phyloP scores from a whole-genome alignment of 2,329 filamentous ascomycete species.

The Apiospora sp. region DNA sequence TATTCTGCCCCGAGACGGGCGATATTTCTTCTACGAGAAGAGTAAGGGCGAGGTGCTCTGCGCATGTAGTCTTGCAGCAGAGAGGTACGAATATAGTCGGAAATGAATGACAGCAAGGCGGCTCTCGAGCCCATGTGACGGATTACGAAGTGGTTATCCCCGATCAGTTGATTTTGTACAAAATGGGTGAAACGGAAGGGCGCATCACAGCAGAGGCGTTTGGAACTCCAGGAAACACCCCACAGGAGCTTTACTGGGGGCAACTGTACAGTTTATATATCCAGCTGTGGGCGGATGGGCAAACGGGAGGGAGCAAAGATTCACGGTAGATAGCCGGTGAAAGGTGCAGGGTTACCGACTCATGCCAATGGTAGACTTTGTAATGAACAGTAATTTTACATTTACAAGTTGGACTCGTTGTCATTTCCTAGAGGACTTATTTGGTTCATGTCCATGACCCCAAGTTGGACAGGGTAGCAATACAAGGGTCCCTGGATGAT shows the following conservation, averaged over 20 bases:
- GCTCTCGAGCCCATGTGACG: constrained; percentile 5
- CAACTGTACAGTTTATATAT: constrained; percentile 20
- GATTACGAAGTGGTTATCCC: constrained; percentile 18
- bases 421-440: background rate
- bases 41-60: background rate
- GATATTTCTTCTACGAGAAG: background rate
- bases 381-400: constrained; percentile 20
- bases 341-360: background rate
- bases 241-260: background rate
- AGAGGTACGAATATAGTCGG: constrained; percentile 14
- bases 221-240: constrained; percentile 1
- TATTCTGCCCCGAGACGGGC: background rate
- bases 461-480: too few species aligned
- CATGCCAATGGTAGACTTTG: constrained; percentile 15
- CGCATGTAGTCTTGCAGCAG: background rate
- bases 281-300: background rate
- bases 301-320: background rate
- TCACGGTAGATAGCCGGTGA: background rate
- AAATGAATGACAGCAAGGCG: constrained; percentile 3
- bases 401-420: background rate
- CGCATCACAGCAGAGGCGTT: constrained; percentile 20
- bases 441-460: background rate
- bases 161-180: constrained; percentile 18
- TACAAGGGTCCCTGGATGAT: background rate
- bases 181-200: constrained; percentile 8